Conservation (phyloP, 306 rosid genomes). For the Lathyrus sativus region DNA sequence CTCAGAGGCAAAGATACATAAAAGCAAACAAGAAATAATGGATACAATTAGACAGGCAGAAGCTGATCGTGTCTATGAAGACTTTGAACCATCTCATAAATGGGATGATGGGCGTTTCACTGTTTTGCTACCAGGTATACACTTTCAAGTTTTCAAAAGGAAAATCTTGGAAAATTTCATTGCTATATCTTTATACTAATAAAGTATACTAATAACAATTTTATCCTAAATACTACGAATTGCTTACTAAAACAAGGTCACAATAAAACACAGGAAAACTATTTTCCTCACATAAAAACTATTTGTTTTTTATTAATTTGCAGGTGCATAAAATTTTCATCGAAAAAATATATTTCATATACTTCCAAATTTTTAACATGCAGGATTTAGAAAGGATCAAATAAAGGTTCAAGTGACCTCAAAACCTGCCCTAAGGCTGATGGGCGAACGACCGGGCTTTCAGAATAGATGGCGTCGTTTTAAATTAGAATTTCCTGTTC, state of each 20-base stretch:
- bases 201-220: neutral
- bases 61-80: constrained; percentile 45
- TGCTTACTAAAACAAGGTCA: neutral
- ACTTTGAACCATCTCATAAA: constrained; percentile 51
- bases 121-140: constrained; percentile 57
- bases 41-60: constrained; percentile 20
- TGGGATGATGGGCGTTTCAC: constrained; percentile 47
- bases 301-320: neutral
- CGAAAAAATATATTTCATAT: neutral
- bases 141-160: neutral
- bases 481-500: constrained; percentile 50
- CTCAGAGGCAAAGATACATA: constrained; percentile 26
- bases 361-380: neutral
- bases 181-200: too few relatives aligned
- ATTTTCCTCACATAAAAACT: neutral
- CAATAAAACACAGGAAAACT: neutral
- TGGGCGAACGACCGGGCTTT: constrained; percentile 46
- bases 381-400: constrained; percentile 61
- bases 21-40: constrained; percentile 28
- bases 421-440: constrained; percentile 41
- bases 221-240: neutral
- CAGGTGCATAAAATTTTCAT: neutral
- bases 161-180: neutral
- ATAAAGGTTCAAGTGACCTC: constrained; percentile 64
- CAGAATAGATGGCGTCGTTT: constrained; percentile 56